Evolutionary conservation across 2,329 filamentous ascomycete genomes (phyloP).

Genomic region (Podosphaera xanthii): DNA sequence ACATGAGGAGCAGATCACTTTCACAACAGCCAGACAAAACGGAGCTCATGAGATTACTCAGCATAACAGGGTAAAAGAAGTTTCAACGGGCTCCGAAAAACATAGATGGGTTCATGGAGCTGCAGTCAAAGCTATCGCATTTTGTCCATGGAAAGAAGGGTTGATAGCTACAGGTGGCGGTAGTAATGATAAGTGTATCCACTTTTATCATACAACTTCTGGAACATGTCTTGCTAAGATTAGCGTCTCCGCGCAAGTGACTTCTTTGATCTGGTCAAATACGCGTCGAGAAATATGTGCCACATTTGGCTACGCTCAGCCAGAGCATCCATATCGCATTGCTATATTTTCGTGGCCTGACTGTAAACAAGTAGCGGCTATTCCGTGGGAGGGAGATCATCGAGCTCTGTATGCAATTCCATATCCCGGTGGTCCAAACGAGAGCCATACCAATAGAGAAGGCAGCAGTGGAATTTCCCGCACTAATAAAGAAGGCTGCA

Average conservation of each 20-base stretch:
- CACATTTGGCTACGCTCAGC: constrained; percentile 82
- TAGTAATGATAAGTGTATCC: constrained; percentile 83
- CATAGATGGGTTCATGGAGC: constrained; percentile 62
- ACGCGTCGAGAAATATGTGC: constrained; percentile 72
- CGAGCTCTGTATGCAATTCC: constrained; percentile 71
- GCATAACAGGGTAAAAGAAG: constrained; percentile 20
- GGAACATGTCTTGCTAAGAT: constrained; percentile 75
- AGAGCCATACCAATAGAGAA: constrained; percentile 18
- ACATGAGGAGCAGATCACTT: background rate
- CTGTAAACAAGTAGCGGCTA: constrained; percentile 62
- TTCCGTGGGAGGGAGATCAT: constrained; percentile 62
- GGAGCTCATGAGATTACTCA: constrained; percentile 15
- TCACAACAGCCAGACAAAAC: constrained; percentile 1
- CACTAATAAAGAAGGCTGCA: constrained; percentile 50
- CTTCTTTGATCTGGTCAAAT: constrained; percentile 72
- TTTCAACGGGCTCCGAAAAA: constrained; percentile 34
- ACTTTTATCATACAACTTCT: constrained; percentile 76
- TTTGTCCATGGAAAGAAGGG: constrained; percentile 80
- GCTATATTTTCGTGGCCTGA: constrained; percentile 90
- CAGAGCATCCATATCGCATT: constrained; percentile 71
- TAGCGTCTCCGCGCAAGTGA: constrained; percentile 80
- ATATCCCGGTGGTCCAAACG: constrained; percentile 43
- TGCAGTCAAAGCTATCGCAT: constrained; percentile 89
- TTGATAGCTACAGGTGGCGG: constrained; percentile 81
- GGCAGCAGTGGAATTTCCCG: constrained; percentile 30